phyloP scores from a whole-genome alignment of 192 early-diverging fungal genomes.

The Phlyctochytrium planicorne region DNA sequence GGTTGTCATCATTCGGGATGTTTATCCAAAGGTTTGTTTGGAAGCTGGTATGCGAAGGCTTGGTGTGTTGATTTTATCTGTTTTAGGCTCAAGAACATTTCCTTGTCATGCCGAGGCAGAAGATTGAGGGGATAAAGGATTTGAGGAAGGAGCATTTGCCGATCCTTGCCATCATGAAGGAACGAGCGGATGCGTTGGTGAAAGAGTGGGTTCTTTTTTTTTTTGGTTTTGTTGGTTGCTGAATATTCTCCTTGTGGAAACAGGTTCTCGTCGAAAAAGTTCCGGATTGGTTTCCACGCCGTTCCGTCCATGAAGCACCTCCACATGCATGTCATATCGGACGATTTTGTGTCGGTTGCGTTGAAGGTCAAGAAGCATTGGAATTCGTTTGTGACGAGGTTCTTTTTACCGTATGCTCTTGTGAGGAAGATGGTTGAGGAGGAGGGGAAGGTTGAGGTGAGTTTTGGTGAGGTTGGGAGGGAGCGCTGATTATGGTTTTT shows the following conservation, averaged over 20 bases:
- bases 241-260: not conserved
- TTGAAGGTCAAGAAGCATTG: slow-evolving; percentile 65
- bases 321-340: slow-evolving; percentile 64
- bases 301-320: slow-evolving; percentile 60
- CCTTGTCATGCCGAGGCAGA: not conserved
- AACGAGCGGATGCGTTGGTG: not conserved
- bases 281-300: slow-evolving; percentile 63
- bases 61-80: not conserved
- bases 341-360: slow-evolving; percentile 51
- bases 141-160: not conserved
- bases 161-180: not conserved
- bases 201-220: not conserved
- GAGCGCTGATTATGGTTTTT: no score
- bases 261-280: no score
- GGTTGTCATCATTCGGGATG: not conserved
- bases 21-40: not conserved
- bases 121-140: not conserved
- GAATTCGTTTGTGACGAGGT: slow-evolving; percentile 62
- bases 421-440: slow-evolving; percentile 38
- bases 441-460: slow-evolving; percentile 37
- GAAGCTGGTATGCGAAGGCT: not conserved
- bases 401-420: slow-evolving; percentile 48
- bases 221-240: not conserved
- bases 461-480: no score
- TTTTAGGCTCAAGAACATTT: not conserved